Base-by-base conservation (phyloP, 2,329 filamentous ascomycete species). In the Cordyceps cateniannulata region DNA sequence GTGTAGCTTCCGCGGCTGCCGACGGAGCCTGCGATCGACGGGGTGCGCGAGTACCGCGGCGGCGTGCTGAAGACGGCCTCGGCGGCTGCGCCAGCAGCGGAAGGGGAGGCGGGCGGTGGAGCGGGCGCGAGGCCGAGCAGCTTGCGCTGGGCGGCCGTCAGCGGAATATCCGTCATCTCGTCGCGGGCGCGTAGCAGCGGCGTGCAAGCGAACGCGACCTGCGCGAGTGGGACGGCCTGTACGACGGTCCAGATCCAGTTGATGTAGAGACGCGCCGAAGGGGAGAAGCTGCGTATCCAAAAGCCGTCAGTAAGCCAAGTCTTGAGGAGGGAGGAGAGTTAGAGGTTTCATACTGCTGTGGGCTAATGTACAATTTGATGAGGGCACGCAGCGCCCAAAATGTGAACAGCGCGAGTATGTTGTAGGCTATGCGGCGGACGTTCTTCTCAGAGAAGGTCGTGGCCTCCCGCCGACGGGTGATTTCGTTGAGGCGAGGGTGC, bases 401-500 rank as follows among this genome's bases (percentile, higher is more conserved):
- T 5, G 68, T 66, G 10, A 78, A 64, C 6, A 77, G 65, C 6
- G 86, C 79, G 10, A 72, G 75, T 1, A 81, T 72, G 72, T 96
- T 96, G 74, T 87, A 85, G 32, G 85, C 70, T 56, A 96, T 85
- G 58, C 81, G 83, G 63, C 80, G 83, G 53, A 95, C 76, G 65
- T 96, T 93, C 71, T 84, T 84, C 67, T 93, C 86, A 60, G 87
- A 85, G 72, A 98, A 96, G 52, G 82, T 89, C 16, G 86, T 85
- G 22, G 87, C 87, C 72, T 90, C 87, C 70, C 92, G 90, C 56
- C 95, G 86, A 64, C 84, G 83, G 18, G 89, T 86, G 71, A 99
- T 96, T 75, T 98, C 93, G 69, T 91, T 83, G 65, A 97, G 82
- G 64, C 88, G 86, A 38, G 95, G 95, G 73, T 99, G 95, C 69